phyloP scores from a whole-genome alignment of 768 basidiomycete species.

The Xerocomus potaroensis region DNA sequence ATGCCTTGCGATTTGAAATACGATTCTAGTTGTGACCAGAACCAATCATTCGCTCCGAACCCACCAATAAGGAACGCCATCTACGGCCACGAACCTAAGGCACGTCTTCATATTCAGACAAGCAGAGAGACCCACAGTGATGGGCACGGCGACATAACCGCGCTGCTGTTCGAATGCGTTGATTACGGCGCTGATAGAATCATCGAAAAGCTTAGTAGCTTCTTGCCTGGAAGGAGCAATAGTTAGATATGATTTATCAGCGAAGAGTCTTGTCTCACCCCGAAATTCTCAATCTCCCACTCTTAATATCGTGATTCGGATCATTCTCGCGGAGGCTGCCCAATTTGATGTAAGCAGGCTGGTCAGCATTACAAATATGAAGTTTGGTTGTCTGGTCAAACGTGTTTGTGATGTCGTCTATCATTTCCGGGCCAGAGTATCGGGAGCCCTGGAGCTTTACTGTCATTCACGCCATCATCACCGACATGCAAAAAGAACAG shows the following conservation, averaged over 20 bases:
- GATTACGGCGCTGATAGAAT: constrained; percentile 33
- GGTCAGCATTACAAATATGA: constrained; percentile 32
- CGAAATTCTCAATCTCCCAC: constrained; percentile 32
- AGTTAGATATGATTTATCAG: too few relatives aligned
- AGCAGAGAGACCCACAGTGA: constrained; percentile 25
- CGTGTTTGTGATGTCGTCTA: constrained; percentile 27
- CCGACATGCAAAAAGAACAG: too few relatives aligned
- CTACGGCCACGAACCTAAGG: not conserved
- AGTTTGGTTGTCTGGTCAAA: constrained; percentile 38
- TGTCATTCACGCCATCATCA: constrained; percentile 6
- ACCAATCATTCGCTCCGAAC: constrained; percentile 44
- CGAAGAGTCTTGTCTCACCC: constrained; percentile 21
- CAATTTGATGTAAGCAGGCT: constrained; percentile 36
- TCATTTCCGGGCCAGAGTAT: constrained; percentile 26
- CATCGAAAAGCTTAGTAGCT: constrained; percentile 38
- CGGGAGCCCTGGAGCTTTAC: constrained; percentile 25
- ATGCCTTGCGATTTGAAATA: constrained; percentile 33
- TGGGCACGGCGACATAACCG: constrained; percentile 13
- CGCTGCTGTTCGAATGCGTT: constrained; percentile 30
- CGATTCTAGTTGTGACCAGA: constrained; percentile 38
- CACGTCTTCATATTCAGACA: not conserved
- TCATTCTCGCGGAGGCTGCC: constrained; percentile 35
- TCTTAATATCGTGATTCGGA: constrained; percentile 23
- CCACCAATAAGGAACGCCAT: constrained; percentile 46
- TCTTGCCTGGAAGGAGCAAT: constrained; percentile 29